Evolutionary conservation across 1,284 basidiomycete genomes (phyloP), one percentile per base, ranked within the genome.

Genomic region (Ganoderma leucocontextum): DNA sequence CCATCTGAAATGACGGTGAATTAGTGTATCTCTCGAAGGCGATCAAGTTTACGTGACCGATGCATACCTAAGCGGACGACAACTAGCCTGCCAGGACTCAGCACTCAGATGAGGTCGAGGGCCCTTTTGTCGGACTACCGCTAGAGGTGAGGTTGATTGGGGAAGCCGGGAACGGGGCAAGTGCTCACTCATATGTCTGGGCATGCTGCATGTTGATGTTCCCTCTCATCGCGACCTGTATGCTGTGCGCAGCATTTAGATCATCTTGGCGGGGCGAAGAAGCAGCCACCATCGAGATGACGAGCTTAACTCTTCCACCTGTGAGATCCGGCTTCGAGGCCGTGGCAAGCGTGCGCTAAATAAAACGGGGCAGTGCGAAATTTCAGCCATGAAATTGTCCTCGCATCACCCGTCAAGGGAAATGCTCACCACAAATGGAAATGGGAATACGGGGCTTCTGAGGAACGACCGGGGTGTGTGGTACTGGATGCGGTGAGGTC

Each of bases 221-320:
- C 52, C 29, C 29, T 33, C 33, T 35, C 33, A 55, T 55, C 52
- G 33, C 25, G 52, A 19, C 29, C 52, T 55, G 52, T 55, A 55
- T 17, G 17, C 52, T 15, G 52, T 33, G 52, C 29, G 52, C 52
- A 55, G 52, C 52, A 35, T 35, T 17, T 33, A 15, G 52, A 55
- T 17, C 29, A 55, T 35, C 52, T 55, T 55, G 52, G 52, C 52
- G 52, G 33, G 17, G 15, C 29, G 52, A 55, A 55, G 52, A 35
- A 55, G 52, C 29, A 15, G 52, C 52, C 52, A 8, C 5, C 33
- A 29, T 35, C 33, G 52, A 35, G 17, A 19, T 19, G 15, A 19
- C 52, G 15, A 35, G 33, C 15, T 7, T 19, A 35, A 55, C 17
- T 55, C 33, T 29, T 55, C 25, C 7, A 13, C 15, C 29, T 33